Evolutionary conservation across 441 rosid genomes (phyloP), one percentile per base, ranked within the genome.

Genomic region (Arabidopsis hybrid): DNA sequence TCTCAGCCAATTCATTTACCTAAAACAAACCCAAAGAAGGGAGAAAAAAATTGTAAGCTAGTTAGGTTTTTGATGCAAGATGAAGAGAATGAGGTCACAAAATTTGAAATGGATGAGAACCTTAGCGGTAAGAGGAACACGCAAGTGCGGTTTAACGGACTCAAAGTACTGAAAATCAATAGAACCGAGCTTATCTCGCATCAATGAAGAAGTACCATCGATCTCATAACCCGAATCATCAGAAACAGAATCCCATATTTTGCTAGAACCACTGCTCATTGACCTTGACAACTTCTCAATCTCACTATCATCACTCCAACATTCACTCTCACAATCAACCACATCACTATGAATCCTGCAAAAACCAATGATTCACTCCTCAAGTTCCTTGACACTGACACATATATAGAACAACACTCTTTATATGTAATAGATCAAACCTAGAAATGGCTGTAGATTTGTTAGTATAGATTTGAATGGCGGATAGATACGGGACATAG

Each of bases 401-500:
- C 26, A 21, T 21, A 21, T 21, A 6, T 9, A 32, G 13, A 36
- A 56, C 58, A 56, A 21, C 26, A 21, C 42, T 26, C 17, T 8
- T 21, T 21, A 21, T 21, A 21, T 21, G 26, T 21, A 65, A 26
- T 2, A 39, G 18, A 39, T 64, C 55, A 29, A 69, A 85, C 89
- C 93, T 84, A 75, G 83, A 75, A 11, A 72, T 52, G 38, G 65
- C 11, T 43, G 85, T 78, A n/a, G 86, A 49, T 80, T 82, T 85
- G 76, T 71, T 78, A 40, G 88, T 81, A 74, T 80, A 89, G 34
- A 91, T 79, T 64, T 91, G 97, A 65, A 89, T 83, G 56, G 92
- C 95, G 0, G 96, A 92, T 6, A 92, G 80, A 67, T 87, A 89
- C 13, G 97, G 97, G 34, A 83, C 90, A 61, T 77, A 88, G 69